phyloP scores from a whole-genome alignment of 805 yeast genomes.

The Wickerhamiella spandovensis region DNA sequence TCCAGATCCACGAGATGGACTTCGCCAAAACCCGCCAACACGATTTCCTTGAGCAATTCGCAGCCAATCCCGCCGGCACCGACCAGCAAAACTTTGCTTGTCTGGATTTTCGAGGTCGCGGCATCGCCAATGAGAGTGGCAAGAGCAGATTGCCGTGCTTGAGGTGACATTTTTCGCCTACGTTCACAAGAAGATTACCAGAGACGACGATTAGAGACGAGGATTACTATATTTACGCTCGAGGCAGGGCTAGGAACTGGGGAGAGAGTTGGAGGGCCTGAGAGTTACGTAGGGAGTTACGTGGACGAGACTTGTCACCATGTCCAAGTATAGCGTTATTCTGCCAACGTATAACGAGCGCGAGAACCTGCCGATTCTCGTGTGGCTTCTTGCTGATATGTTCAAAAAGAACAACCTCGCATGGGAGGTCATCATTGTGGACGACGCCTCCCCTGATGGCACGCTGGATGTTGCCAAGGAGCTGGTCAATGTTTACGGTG shows the following conservation, averaged over 20 bases:
- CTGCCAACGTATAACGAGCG: conserved; percentile 70
- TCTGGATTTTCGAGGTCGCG: conserved; percentile 9
- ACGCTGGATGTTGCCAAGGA: conserved; percentile 41
- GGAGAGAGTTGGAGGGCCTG: too few relatives aligned
- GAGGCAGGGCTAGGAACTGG: too few relatives aligned
- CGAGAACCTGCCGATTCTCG: conserved; percentile 52
- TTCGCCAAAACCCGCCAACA: conserved; percentile 57
- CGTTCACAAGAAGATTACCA: too few relatives aligned
- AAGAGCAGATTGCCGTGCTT: background rate
- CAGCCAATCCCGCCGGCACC: conserved; percentile 99
- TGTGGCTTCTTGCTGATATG: conserved; percentile 56
- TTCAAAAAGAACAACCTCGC: conserved; percentile 42
- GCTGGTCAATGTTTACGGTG: conserved; percentile 35
- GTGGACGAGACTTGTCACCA: conserved; percentile 3
- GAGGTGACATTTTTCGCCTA: too few relatives aligned
- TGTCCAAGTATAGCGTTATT: conserved; percentile 53
- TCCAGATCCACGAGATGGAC: conserved; percentile 58
- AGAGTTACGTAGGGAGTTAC: too few relatives aligned
- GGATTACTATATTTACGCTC: too few relatives aligned
- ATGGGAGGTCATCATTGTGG: conserved; percentile 71
- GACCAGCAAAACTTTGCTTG: conserved; percentile 55
- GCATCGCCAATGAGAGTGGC: conserved; percentile 11
- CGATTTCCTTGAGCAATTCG: conserved; percentile 97
- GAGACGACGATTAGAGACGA: too few relatives aligned
- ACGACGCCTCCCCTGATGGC: conserved; percentile 72